These are phyloP conservation scores for Mentha longifolia DNA, from an alignment of 257 asterid genomes.

Conservation along the genomic window DNA sequence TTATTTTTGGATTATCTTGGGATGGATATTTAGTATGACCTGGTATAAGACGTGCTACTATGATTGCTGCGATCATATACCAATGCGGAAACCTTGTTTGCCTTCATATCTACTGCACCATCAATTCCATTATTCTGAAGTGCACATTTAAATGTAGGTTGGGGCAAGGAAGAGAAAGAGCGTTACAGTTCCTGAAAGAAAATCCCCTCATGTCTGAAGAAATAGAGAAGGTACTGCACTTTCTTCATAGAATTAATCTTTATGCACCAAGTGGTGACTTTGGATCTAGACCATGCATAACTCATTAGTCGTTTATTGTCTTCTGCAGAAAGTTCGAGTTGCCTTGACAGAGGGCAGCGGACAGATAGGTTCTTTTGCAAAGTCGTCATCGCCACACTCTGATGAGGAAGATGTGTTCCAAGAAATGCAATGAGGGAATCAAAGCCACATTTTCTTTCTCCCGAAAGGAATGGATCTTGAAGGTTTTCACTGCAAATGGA, in stretches of 20 bases:
- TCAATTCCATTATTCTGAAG: conserved; percentile 6
- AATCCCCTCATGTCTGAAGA: conserved; percentile 75
- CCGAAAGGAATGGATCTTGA: background rate
- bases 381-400: conserved; percentile 41
- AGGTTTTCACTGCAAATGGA: background rate
- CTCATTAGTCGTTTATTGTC: conserved; percentile 4
- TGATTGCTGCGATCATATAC: background rate
- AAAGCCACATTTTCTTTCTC: background rate
- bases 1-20: background rate
- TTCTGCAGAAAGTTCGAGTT: conserved; percentile 76
- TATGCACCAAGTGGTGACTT: background rate
- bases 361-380: conserved; percentile 46
- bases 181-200: conserved; percentile 83
- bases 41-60: background rate
- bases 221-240: conserved; percentile 75
- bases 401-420: conserved; percentile 61
- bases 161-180: conserved; percentile 98
- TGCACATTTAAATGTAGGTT: conserved; percentile 51
- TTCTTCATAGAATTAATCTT: conserved; percentile 3
- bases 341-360: conserved; percentile 62
- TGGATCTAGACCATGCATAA: background rate
- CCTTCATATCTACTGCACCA: background rate
- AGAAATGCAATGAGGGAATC: conserved; percentile 47
- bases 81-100: background rate
- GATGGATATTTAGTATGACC: background rate